Evolutionary conservation across 352 stramenopile genomes (phyloP), one percentile per base, ranked within the genome.

Genomic region (Phytophthora citrophthora): DNA sequence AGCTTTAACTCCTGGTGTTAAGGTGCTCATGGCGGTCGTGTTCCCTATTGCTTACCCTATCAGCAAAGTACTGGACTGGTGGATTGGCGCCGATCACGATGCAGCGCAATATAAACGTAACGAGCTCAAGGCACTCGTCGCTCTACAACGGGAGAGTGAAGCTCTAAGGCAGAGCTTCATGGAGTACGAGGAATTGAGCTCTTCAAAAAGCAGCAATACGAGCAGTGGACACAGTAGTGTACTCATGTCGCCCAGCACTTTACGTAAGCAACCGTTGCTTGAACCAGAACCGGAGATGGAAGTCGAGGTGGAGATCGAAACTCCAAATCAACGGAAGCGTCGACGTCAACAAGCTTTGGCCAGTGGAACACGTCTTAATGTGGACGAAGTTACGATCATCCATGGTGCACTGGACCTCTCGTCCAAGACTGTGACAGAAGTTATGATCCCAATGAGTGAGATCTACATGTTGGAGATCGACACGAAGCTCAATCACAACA

Each of bases 331-430:
- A 2, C 54, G 59, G 16, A 70, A 52, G 20, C 61, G 32, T 12
- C 72, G 64, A 16, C 68, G 65, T 26, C 72, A 83, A 43, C 54
- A 79, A 50, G 64, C 70, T 38, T 12, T 60, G 20, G 66, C 73
- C 5, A 20, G 36, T 20, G 73, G 78, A 16, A 91, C 84, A 1
- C 54, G 72, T n/a, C 54, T 94, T n/a, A 71, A 90, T 51, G 78
- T 79, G 32, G 90, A 97, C 59, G 93, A 98, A 74, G 89, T 98
- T 3, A 94, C 79, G 2, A 96, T 98, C 56, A 96, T 98, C 53
- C 89, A 97, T 61, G 96, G 94, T 29, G 91, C 93, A 6, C 59
- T 99, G 40, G 74, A 90, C 45, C 77, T 99, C 40, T 90, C 86
- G 10, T 79, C 88, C 45, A 97, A 94, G 61, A 91, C 83, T 1